Percentiles rank a stretch among this genome's conserved stretches.
Evolutionary conservation across 192 early-diverging fungal species (phyloP).

Genomic region (Mortierella claussenii): DNA sequence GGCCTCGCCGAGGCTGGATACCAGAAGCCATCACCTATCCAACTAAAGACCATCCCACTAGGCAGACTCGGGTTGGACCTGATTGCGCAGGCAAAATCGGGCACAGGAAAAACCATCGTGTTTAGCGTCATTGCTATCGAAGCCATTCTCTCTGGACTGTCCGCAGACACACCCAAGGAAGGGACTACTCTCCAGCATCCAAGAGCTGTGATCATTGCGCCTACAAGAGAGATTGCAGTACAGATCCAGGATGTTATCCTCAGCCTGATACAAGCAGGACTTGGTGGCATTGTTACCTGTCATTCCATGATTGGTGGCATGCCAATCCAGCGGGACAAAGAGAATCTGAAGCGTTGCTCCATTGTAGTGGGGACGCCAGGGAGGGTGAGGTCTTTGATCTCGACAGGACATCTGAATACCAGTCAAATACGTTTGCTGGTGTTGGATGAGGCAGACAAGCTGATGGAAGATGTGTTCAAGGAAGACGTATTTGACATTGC

Average conservation of each 20-base stretch:
- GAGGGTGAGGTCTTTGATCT: slow-evolving; percentile 57
- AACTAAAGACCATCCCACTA: slow-evolving; percentile 71
- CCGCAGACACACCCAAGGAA: slow-evolving; percentile 33
- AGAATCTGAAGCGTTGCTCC: slow-evolving; percentile 57
- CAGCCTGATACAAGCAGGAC: slow-evolving; percentile 41
- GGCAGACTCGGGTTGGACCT: slow-evolving; percentile 70
- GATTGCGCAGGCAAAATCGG: slow-evolving; percentile 89
- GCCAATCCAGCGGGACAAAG: slow-evolving; percentile 55
- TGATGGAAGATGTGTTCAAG: slow-evolving; percentile 64
- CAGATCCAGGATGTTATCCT: slow-evolving; percentile 68
- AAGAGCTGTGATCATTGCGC: slow-evolving; percentile 65
- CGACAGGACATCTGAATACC: slow-evolving; percentile 44
- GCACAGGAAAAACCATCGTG: slow-evolving; percentile 60
- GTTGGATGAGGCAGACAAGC: slow-evolving; percentile 71
- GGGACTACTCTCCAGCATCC: slow-evolving; percentile 20
- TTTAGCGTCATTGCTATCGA: slow-evolving; percentile 72
- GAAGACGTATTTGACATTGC: slow-evolving; percentile 48
- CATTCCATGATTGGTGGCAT: slow-evolving; percentile 68
- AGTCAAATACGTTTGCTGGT: slow-evolving; percentile 59
- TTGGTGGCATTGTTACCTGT: slow-evolving; percentile 40
- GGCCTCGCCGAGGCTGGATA: slow-evolving; percentile 62
- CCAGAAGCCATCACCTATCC: slow-evolving; percentile 70
- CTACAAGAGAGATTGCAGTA: slow-evolving; percentile 70
- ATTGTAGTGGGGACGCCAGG: slow-evolving; percentile 66
- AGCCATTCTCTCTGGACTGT: slow-evolving; percentile 37